phyloP scores from a whole-genome alignment of 768 basidiomycete species.

The Boletales sp. region DNA sequence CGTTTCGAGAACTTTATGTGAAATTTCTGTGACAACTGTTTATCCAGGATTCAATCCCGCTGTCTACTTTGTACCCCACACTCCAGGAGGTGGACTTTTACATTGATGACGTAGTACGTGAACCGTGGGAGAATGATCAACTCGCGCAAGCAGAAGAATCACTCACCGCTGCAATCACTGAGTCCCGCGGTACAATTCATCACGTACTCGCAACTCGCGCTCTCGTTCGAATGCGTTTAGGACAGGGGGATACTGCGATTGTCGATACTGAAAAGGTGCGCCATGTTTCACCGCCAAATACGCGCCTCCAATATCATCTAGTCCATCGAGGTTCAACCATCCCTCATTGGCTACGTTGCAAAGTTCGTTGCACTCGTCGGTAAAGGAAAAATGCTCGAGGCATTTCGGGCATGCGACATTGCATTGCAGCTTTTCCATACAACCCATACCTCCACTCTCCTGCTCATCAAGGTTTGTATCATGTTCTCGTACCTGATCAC shows the following conservation, averaged over 20 bases:
- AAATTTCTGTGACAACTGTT: too few relatives aligned
- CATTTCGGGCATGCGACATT: neutral
- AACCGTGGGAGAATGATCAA: neutral
- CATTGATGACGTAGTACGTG: neutral
- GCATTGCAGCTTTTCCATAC: neutral
- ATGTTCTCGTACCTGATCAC: neutral
- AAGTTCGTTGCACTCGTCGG: neutral
- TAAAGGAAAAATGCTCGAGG: neutral
- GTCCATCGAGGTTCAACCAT: conserved; percentile 1
- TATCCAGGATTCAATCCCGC: too few relatives aligned
- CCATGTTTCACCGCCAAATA: too few relatives aligned
- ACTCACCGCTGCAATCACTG: neutral
- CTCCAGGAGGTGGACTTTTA: neutral
- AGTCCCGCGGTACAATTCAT: neutral
- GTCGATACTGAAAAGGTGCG: conserved; percentile 4
- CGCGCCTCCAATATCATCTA: neutral
- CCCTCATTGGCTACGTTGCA: conserved; percentile 6
- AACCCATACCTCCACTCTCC: neutral
- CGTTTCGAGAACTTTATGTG: too few relatives aligned
- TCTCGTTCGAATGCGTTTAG: conserved; percentile 1
- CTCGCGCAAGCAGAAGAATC: neutral
- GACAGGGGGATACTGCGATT: conserved; percentile 1
- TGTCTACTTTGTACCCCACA: neutral
- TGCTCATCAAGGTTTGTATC: conserved; percentile 1
- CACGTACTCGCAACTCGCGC: conserved; percentile 4